A percentile compares a stretch with the other conserved stretches of the same genome.
Conservation (phyloP, 2,329 filamentous ascomycete genomes). For the Aureobasidium sp. region DNA sequence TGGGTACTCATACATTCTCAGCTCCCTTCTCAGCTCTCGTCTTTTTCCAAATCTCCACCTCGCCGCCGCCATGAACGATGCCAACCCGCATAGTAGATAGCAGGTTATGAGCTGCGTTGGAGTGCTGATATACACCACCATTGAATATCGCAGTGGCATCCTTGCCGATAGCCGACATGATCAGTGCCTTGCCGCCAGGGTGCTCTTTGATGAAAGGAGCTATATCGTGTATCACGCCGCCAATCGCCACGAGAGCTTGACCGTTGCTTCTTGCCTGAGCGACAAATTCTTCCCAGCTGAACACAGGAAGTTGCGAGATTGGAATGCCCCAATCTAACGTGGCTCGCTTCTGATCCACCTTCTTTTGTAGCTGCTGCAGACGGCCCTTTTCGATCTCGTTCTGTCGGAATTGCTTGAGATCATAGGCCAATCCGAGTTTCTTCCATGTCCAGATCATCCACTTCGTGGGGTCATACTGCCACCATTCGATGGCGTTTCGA, state of each 20-base stretch:
- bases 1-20: constrained; percentile 18
- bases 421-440: constrained; percentile 72
- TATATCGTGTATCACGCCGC: constrained; percentile 64
- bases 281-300: constrained; percentile 81
- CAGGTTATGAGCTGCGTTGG: constrained; percentile 82
- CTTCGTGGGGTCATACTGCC: constrained; percentile 87
- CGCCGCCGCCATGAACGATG: constrained; percentile 76
- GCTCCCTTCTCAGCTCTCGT: constrained; percentile 78
- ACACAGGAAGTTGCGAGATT: constrained; percentile 74
- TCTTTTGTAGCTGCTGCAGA: constrained; percentile 84
- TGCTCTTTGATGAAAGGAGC: constrained; percentile 80
- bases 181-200: constrained; percentile 83
- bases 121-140: constrained; percentile 82
- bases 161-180: constrained; percentile 73
- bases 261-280: constrained; percentile 69
- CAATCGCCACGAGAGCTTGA: constrained; percentile 71
- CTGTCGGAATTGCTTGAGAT: constrained; percentile 81
- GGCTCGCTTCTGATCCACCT: constrained; percentile 77
- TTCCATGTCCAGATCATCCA: constrained; percentile 83
- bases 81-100: constrained; percentile 82
- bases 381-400: constrained; percentile 92
- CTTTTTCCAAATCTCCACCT: constrained; percentile 90
- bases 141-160: constrained; percentile 89
- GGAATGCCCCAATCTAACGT: constrained; percentile 80
- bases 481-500: constrained; percentile 85